Percentiles rank a stretch among this genome's conserved stretches.
Evolutionary conservation across 208 protist genomes (phyloP).

Genomic region (Trichomonas vaginalis): DNA sequence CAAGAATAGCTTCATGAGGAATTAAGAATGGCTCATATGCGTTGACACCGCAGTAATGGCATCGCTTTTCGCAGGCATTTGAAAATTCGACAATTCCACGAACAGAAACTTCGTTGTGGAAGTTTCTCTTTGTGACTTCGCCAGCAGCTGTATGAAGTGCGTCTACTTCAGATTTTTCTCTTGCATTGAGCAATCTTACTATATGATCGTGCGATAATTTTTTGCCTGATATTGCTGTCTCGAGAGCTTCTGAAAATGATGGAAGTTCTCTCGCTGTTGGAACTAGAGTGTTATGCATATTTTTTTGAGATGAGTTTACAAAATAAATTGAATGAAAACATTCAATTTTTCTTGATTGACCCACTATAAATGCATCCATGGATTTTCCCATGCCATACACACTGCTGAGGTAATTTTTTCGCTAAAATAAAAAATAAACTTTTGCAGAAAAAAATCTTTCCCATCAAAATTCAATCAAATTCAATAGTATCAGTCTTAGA

Average conservation of each 20-base stretch:
- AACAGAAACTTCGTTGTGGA: no score
- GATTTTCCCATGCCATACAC: no score
- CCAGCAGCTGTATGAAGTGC: neutral
- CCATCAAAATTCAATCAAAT: no score
- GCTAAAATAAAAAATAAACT: no score
- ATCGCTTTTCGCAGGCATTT: conserved; percentile 42
- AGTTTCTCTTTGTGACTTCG: neutral
- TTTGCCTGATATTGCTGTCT: neutral
- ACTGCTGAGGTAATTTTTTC: no score
- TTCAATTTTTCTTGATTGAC: no score
- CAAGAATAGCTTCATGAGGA: neutral
- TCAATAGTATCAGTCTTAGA: no score
- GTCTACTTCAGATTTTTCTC: neutral
- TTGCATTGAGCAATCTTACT: neutral
- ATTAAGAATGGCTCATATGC: neutral
- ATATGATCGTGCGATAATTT: neutral
- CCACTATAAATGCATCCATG: no score
- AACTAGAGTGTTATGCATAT: neutral
- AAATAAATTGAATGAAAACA: no score
- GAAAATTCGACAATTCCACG: conserved; percentile 44
- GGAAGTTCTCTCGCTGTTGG: neutral
- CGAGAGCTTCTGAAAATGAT: neutral
- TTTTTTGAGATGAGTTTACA: neutral
- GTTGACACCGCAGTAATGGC: conserved; percentile 42
- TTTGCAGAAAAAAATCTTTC: no score